Evolutionary conservation across 148 eudicot species (phyloP), one percentile per base, ranked within the genome.

Genomic region (Chenopodium album): DNA sequence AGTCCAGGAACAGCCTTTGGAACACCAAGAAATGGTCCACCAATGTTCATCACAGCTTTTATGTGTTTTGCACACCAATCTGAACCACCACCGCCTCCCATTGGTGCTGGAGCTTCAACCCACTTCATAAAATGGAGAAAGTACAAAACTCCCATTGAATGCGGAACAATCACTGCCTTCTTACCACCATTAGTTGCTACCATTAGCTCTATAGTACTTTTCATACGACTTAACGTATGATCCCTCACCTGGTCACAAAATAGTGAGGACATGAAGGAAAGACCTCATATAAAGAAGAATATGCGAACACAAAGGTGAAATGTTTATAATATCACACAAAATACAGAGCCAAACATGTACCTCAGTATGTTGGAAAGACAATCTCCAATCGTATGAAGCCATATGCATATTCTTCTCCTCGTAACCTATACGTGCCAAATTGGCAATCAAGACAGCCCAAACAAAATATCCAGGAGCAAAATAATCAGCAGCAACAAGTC

Each of bases 101-200:
- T 91, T 70, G 99, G 99, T 85, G 97, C 92, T 44, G 98, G 99
- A 81, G 95, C 97, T 85, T 96, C 99, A 19, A 94, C 99, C 99
- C 99, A 96, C 84, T 96, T 96, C 98, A 96, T 91, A 74, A 96
- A 96, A 87, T 96, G 97, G 82, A 96, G 80, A 86, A 96, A 96
- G 86, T 96, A 96, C 75, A 94, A 54, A 80, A 84, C 99, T 7
- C 99, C 99, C 99, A 96, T 96, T 2, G 99, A 96, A 84, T 96
- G 99, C 34, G 99, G 99, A 83, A 96, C 92, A 48, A 94, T 87
- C 70, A 96, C 94, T 9, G 98, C 99, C 89, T 92, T 96, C 52
- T 94, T 89, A 52, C 98, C 99, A 63, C 97, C 93, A 80, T 89
- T 96, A 66, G 95, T 92, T 77, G 95, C 88, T 77, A 96, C 99